Conservation (phyloP, 73 alveolate species). For the Breviolum minutum region DNA sequence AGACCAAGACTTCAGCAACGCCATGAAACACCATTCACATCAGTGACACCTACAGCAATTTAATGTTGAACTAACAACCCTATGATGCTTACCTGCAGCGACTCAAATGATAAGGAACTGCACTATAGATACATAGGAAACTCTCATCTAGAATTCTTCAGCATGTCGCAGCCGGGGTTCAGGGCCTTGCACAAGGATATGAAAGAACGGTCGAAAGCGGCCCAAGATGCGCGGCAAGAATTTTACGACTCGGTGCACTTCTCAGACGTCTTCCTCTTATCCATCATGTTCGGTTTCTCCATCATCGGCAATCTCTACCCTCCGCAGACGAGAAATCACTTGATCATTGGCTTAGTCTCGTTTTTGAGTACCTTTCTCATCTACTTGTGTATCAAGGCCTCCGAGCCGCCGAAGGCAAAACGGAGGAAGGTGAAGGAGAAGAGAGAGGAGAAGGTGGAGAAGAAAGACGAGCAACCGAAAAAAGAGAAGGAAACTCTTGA, state of each 20-base stretch:
- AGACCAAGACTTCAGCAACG: too few relatives aligned
- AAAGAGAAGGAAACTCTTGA: neutral
- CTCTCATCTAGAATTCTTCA: too few relatives aligned
- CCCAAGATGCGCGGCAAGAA: slow-evolving; percentile 78
- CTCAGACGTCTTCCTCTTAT: slow-evolving; percentile 62
- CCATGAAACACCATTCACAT: too few relatives aligned
- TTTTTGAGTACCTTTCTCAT: neutral
- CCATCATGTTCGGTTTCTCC: slow-evolving; percentile 77
- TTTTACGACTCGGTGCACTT: slow-evolving; percentile 37
- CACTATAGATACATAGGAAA: too few relatives aligned
- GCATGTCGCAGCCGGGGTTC: neutral
- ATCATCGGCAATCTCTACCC: slow-evolving; percentile 78
- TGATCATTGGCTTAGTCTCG: slow-evolving; percentile 20
- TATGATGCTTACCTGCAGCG: too few relatives aligned
- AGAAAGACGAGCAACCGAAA: neutral
- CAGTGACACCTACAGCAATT: too few relatives aligned
- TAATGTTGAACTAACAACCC: too few relatives aligned
- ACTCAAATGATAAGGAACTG: too few relatives aligned
- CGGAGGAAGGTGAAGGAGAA: neutral
- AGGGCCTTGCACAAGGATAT: slow-evolving; percentile 53
- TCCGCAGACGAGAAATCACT: slow-evolving; percentile 48
- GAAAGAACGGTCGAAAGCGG: slow-evolving; percentile 81
- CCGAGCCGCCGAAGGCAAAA: neutral
- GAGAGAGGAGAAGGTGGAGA: neutral
- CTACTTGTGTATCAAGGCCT: slow-evolving; percentile 33